Percentiles rank a stretch among this genome's conserved stretches.
Conservation (phyloP, 805 yeast genomes). For the Starmera quercuum region DNA sequence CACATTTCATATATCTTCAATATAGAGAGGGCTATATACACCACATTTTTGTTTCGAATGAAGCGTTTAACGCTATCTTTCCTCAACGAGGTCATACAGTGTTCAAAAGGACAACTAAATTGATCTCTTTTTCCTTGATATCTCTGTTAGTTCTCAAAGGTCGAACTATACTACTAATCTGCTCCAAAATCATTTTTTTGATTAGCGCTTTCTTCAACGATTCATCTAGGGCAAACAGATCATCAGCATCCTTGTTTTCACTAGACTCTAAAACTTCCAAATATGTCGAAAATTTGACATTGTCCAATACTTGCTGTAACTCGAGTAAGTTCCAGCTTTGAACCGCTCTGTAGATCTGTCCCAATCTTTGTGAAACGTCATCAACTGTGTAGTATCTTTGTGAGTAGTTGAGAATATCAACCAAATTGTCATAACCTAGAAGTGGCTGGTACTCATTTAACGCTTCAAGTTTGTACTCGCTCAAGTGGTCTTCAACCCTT, state of each 20-base stretch:
- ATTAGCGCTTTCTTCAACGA: background rate
- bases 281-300: background rate
- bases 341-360: background rate
- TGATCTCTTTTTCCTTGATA: conserved; percentile 2
- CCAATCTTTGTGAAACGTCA: background rate
- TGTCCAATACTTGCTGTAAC: conserved; percentile 1
- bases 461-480: background rate
- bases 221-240: background rate
- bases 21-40: no score
- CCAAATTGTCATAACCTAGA: background rate
- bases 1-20: no score
- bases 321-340: conserved; percentile 1
- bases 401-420: background rate
- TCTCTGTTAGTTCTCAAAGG: conserved; percentile 1
- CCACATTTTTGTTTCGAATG: no score
- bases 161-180: background rate
- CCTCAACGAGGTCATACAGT: no score
- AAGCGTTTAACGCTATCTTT: no score
- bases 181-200: conserved; percentile 3
- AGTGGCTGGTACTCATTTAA: background rate
- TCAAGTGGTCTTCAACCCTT: background rate
- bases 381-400: background rate
- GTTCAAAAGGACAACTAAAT: conserved; percentile 2
- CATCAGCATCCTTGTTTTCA: background rate
- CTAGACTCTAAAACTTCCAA: background rate